Evolutionary conservation across 768 basidiomycete genomes (phyloP), one percentile per base, ranked within the genome.

Genomic region (Neoboletus magnificus): DNA sequence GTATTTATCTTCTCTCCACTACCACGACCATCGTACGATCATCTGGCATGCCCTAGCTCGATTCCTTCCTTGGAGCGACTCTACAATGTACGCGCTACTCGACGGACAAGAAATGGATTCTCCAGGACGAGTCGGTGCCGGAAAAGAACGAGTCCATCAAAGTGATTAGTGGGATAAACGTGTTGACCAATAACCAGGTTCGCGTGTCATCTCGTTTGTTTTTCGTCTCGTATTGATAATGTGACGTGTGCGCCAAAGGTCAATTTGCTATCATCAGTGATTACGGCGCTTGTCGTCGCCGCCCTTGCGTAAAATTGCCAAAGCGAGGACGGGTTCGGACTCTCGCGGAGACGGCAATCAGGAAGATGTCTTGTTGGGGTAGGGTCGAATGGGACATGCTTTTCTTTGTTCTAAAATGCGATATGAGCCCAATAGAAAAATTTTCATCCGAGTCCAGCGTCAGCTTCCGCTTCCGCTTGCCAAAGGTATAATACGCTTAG

Each of bases 111-210:
- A 84, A 84, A 62, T 73, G 79, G 42, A 77, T 97, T 47, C 74
- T 91, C 15, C 84, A 86, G 46, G 84, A 89, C 60, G 76, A 74
- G 15, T 70, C 73, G 1, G 67, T 69, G 12, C 59, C 58, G 33
- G 67, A 65, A 16, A 53, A 52, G 44, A 71, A 74, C 13, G 78
- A 82, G 54, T 76, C 82, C 12, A 72, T 88, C 52, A 82, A 81
- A 61, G 74, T 82, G 47, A 76, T 84, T 41, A 78, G 78, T 37
- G 93, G 94, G 1, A 57, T 79, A 55, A 76, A 90, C 55, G 45
- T 93, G 16, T 75, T 96, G 54, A 84, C 82, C n/a, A 96, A 96
- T 63, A 93, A 90, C 61, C 89, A 92, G 74, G 91, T 87, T 66
- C 62, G 74, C 59, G 27, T 9, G 27, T 37, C 44, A n/a, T 40